phyloP scores from a whole-genome alignment of 192 early-diverging fungal genomes.

The Backusella macrospora region DNA sequence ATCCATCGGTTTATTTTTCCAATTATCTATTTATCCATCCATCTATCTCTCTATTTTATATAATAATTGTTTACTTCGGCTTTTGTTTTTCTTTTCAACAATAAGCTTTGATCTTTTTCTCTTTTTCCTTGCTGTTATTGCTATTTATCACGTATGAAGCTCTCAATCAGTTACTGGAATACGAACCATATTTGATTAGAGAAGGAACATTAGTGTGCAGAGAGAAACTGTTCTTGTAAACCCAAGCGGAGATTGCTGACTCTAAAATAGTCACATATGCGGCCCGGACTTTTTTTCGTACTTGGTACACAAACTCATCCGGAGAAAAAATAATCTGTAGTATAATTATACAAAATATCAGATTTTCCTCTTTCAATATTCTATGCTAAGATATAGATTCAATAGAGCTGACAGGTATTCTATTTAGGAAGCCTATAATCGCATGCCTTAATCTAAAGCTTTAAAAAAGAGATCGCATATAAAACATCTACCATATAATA shows the following conservation, averaged over 20 bases:
- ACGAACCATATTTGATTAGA: constrained; percentile 26
- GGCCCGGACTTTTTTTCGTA: background rate
- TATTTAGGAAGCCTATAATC: too few relatives aligned
- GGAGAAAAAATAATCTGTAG: background rate
- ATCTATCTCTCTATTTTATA: background rate
- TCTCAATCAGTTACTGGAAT: background rate
- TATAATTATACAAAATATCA: too few relatives aligned
- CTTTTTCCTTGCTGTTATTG: background rate
- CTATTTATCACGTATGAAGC: constrained; percentile 5
- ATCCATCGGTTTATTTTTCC: background rate
- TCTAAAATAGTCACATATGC: background rate
- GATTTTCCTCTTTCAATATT: too few relatives aligned
- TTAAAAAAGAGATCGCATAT: too few relatives aligned
- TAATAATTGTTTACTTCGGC: background rate
- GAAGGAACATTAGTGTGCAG: constrained; percentile 15
- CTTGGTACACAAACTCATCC: background rate
- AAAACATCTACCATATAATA: too few relatives aligned
- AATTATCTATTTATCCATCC: background rate
- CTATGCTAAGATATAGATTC: too few relatives aligned
- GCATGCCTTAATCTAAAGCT: too few relatives aligned
- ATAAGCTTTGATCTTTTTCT: background rate
- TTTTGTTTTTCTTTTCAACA: background rate
- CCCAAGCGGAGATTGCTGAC: background rate
- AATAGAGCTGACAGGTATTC: too few relatives aligned
- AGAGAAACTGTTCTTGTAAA: constrained; percentile 4